Evolutionary conservation across 768 basidiomycete species (phyloP), one percentile per base, ranked within the genome.

Genomic region (Hebeloma cylindrosporum): DNA sequence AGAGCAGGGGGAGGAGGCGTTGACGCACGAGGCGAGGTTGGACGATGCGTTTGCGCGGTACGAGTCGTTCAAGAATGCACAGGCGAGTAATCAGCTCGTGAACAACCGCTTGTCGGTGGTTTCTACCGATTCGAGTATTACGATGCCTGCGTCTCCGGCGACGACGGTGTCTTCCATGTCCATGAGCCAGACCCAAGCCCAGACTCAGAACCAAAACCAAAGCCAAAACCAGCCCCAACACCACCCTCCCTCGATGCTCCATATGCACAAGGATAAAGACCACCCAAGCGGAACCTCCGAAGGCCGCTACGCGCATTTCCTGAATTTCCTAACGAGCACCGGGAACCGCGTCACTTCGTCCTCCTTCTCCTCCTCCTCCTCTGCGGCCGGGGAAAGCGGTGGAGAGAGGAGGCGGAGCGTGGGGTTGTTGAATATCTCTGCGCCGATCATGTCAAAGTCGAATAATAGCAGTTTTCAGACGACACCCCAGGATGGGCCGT

Each of bases 21-120:
- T 63, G 9, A 71, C 77, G 32, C 69, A 75, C 50, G 66, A 70
- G 32, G 59, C 63, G 3, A 71, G 64, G 4, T 67, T 88, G 27
- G 85, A 92, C 54, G 92, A 95, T 61, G 93, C 93, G 0, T 95
- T 86, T 61, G 88, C 89, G 45, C 75, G 91, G 27, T 96, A 95
- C 59, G 89, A 94, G 60, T 72, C 82, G n/a, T 93, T 84, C 65
- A 80, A 80, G 58, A 79, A 80, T 57, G 67, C 64, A 32, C 74
- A 76, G 52, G 50, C 59, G n/a, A 50, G 8, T 9, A 40, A 26
- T 16, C 72, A 67, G 43, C 54, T 65, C 35, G n/a, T n/a, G n/a
- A n/a, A n/a, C n/a, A 79, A 78, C 48, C 69, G 85, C 39, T 63
- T 83, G 48, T 86, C 88, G 7, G 67, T 79, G n/a, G 74, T 83